Evolutionary conservation across 441 rosid species (phyloP), one percentile per base, ranked within the genome.

Genomic region (Biscutella laevigata): DNA sequence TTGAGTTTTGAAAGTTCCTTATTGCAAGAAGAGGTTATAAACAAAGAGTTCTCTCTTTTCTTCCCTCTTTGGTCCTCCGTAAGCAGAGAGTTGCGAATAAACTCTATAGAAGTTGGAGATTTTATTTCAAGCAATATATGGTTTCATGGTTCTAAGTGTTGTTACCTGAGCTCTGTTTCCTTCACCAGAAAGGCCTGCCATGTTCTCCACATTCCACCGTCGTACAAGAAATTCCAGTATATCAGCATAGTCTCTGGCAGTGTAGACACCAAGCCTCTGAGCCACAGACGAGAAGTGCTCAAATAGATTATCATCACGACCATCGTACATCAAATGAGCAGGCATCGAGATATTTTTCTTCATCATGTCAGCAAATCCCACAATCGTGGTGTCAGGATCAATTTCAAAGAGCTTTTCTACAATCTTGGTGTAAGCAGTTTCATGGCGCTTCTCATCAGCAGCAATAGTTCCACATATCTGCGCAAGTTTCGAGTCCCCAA

Each of bases 381-480:
- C 4, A 1, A 71, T 51, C 0, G 77, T 63, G 38, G 54, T 61
- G 30, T 74, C 75, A 3, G 75, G 77, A 33, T 74, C 77, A 25
- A 74, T 25, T 53, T 74, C 77, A 34, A 74, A 69, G 25, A 77
- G 82, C 69, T 77, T 77, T 32, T 74, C 79, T 34, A 74, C 77
- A 32, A 74, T 71, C 58, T 66, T 73, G 37, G 78, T 73, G 61
- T 76, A 77, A 19, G 81, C 78, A 3, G 71, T 68, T 42, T 77
- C 82, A 21, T 74, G 77, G 6, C 82, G 82, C 61, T 70, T 77
- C 70, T 77, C 82, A 38, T 77, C 82, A 37, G 79, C 73, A 11
- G 82, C 82, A 27, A 77, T 77, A 55, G 61, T 69, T 7, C 82
- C 82, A 19, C 82, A 77, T 7, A 74, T 69, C 57, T 74, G 71